A percentile compares a stretch with the other conserved stretches of the same genome.
These are phyloP conservation scores for Chamaecrista fasciculata DNA, from an alignment of 306 rosid genomes.

Conservation along the genomic window DNA sequence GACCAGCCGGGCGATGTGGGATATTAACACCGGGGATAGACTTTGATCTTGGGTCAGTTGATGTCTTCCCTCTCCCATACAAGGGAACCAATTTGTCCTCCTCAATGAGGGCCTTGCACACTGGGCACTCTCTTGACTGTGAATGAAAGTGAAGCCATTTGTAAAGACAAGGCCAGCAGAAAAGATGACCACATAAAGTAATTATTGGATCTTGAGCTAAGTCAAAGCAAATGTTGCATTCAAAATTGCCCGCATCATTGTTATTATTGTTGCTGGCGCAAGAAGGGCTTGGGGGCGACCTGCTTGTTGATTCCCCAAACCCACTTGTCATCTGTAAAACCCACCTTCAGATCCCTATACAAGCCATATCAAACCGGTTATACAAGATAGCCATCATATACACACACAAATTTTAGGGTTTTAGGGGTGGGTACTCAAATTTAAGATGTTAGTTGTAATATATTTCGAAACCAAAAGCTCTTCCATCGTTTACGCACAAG, in stretches of 20 bases:
- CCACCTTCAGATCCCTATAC: constrained; percentile 32
- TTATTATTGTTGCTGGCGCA: constrained; percentile 44
- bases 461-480: constrained; percentile 6
- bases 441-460: not conserved
- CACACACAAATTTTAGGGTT: not conserved
- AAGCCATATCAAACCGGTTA: constrained; percentile 47
- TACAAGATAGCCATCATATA: not conserved
- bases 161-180: constrained; percentile 94
- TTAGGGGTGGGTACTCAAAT: not conserved
- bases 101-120: constrained; percentile 79
- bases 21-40: constrained; percentile 63
- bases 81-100: constrained; percentile 84
- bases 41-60: constrained; percentile 82
- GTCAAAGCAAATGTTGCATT: constrained; percentile 88
- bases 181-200: constrained; percentile 84
- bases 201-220: constrained; percentile 91
- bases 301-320: constrained; percentile 70
- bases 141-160: constrained; percentile 86
- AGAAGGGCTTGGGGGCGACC: constrained; percentile 65
- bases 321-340: constrained; percentile 60
- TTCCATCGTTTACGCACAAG: not conserved
- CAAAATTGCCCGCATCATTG: constrained; percentile 65
- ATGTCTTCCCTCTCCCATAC: constrained; percentile 84
- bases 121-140: constrained; percentile 75
- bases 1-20: constrained; percentile 82